Base-by-base conservation (phyloP, 345 rosid genomes). In the Rhodamnia rubescens region DNA sequence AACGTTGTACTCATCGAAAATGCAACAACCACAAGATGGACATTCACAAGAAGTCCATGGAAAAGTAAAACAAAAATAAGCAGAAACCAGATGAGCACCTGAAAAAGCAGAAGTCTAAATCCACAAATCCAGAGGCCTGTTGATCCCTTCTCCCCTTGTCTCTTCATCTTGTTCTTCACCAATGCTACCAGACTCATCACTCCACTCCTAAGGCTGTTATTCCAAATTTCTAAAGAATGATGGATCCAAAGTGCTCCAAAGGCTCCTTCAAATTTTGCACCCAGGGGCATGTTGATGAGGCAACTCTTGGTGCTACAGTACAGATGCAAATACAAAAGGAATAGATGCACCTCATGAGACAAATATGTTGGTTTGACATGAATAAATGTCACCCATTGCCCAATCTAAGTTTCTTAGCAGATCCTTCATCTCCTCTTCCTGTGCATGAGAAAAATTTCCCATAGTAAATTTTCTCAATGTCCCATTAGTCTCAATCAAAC, bases 401-500 rank as follows among this genome's bases (percentile, higher is more conserved):
- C 88, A 83, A 51, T 87, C 85, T 80, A 91, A 84, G 82, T 64
- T 85, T 86, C 75, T 64, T 52, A 94, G 91, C 55, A 88, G 85
- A 51, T 86, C 32, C 56, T 85, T 86, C 82, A 93, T 90, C 84
- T 93, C 95, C 64, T 86, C 85, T 52, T 87, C 85, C 88, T 86
- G 90, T n/a, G 90, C 49, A 86, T 90, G 91, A 86, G 94, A 92
- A 84, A 88, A 89, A 82, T 93, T 93, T 12, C 88, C 90, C 11
- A 85, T 88, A 3, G 90, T 90, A 58, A 93, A 92, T 83, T 91
- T 93, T 84, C 88, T 91, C 85, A 87, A 88, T 36, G 44, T 85
- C 61, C 94, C 95, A 9, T 90, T 85, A 42, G 90, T 89, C 84
- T 92, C 93, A 87, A 93, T 86, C 89, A 92, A 56, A 86, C 95